These are phyloP conservation scores for Crithidia fasciculata DNA, from an alignment of 208 protist species.

Conservation along the genomic window DNA sequence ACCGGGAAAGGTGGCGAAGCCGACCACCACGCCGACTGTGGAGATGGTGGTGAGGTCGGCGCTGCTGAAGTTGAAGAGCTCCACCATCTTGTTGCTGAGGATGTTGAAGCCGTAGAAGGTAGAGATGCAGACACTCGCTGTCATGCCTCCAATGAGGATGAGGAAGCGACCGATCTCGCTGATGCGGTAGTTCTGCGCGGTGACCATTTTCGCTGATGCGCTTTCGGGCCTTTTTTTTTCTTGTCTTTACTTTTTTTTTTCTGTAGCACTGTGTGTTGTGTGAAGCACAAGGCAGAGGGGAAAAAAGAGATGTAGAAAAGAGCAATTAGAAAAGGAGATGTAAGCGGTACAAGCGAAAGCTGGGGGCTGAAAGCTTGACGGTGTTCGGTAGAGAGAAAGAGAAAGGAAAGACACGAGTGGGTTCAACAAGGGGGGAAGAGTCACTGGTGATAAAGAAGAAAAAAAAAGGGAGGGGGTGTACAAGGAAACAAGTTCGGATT, in stretches of 20 bases:
- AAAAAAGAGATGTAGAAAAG: conserved; percentile 13
- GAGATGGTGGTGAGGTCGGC: conserved; percentile 64
- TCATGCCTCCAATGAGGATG: conserved; percentile 53
- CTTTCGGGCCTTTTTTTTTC: not conserved
- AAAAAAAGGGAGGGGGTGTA: not conserved
- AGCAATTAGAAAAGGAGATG: no score
- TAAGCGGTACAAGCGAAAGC: no score
- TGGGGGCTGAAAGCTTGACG: no score
- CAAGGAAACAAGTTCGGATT: not conserved
- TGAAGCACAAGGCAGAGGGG: not conserved
- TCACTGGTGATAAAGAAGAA: not conserved
- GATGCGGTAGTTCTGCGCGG: conserved; percentile 42
- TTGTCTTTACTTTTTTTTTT: not conserved
- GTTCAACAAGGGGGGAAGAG: no score
- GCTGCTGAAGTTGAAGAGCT: conserved; percentile 39
- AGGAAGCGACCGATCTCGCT: conserved; percentile 60
- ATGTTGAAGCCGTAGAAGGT: conserved; percentile 74
- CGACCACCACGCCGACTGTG: conserved; percentile 52
- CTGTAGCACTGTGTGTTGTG: not conserved
- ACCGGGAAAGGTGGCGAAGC: conserved; percentile 48
- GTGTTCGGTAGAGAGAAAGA: not conserved
- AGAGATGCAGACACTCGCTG: conserved; percentile 41
- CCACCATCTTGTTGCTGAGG: conserved; percentile 52
- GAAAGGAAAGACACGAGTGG: not conserved
- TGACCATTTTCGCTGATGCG: conserved; percentile 16